Base-by-base conservation (phyloP, 441 rosid species). In the Pelargonium fulgidum region DNA sequence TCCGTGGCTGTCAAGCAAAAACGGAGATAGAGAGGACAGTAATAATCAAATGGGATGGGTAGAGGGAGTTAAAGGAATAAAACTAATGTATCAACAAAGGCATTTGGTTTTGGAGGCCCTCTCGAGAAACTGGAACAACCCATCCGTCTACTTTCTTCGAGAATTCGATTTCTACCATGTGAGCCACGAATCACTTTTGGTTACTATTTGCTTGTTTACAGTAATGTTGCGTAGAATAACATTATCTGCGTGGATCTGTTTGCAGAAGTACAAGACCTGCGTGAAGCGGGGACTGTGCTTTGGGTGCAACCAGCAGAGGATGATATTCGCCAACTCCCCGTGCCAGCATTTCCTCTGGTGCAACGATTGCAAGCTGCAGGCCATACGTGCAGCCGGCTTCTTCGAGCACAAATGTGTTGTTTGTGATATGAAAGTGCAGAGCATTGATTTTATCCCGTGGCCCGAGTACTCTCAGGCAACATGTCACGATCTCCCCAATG, bases 341-440 rank as follows among this genome's bases (percentile, higher is more conserved):
- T 92, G 98, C 77, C 71, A 54, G 72, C 95, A 88, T 82, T 73
- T 72, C 71, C 78, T 92, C 45, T 92, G 98, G 96, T 92, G 98
- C 81, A 70, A 50, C 39, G 80, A 72, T 26, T 92, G 98, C 72
- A 85, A 79, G 77, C 77, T 54, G 41, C 72, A 81, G 68, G 75
- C 84, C 13, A 64, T 22, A 6, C 47, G 41, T 73, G 80, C 81
- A 66, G 81, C 76, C 4, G 67, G 70, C n/a, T 29, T 63, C 50
- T 75, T 29, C 2, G 82, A 79, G 48, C 98, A 92, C 74, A 86
- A 79, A 68, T 92, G 98, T 70, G 96, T 85, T 71, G 75, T 92
- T 29, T 92, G 98, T 72, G 98, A 90, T 65, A 41, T 50, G 61
- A 50, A 73, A 69, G 93, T 92, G 7, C 81, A 88, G 70, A 70